Evolutionary conservation across 2,329 filamentous ascomycete species (phyloP).

Genomic region (Penicillium sp.): DNA sequence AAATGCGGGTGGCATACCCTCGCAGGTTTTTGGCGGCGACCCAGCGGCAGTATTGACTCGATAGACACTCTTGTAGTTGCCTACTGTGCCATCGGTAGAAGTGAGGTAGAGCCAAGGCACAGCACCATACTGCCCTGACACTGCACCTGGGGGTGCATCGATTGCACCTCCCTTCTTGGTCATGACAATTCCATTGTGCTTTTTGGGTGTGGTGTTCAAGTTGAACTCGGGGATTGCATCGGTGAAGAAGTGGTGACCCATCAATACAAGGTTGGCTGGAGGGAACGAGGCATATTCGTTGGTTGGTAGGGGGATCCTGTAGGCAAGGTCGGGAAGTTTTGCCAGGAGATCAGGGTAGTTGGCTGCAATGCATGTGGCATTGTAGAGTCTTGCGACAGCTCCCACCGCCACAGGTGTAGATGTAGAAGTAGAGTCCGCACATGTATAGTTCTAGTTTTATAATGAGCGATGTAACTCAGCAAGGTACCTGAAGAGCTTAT

Average conservation of each 20-base stretch:
- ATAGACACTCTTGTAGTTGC: conserved; percentile 71
- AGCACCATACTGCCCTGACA: conserved; percentile 61
- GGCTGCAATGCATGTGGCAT: conserved; percentile 75
- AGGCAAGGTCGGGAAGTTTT: conserved; percentile 63
- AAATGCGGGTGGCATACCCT: conserved; percentile 61
- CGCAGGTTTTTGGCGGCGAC: conserved; percentile 68
- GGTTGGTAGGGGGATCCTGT: conserved; percentile 60
- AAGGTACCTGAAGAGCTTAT: background rate
- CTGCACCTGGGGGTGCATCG: conserved; percentile 61
- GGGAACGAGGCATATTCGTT: conserved; percentile 34
- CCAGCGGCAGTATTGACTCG: conserved; percentile 82
- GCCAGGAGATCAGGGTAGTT: conserved; percentile 65
- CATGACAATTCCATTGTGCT: conserved; percentile 54
- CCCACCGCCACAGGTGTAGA: conserved; percentile 64
- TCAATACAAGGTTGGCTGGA: conserved; percentile 61
- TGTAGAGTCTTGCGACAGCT: conserved; percentile 81
- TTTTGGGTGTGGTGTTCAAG: conserved; percentile 57
- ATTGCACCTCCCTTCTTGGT: conserved; percentile 62
- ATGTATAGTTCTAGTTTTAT: conserved; percentile 78
- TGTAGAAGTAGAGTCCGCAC: conserved; percentile 59
- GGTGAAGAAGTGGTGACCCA: conserved; percentile 79
- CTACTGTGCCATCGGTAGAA: conserved; percentile 54
- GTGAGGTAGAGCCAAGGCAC: conserved; percentile 78
- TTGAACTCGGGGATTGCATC: conserved; percentile 74
- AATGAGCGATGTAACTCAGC: conserved; percentile 9